Conservation (phyloP, 768 basidiomycete species). For the Lactarius hengduanensis region DNA sequence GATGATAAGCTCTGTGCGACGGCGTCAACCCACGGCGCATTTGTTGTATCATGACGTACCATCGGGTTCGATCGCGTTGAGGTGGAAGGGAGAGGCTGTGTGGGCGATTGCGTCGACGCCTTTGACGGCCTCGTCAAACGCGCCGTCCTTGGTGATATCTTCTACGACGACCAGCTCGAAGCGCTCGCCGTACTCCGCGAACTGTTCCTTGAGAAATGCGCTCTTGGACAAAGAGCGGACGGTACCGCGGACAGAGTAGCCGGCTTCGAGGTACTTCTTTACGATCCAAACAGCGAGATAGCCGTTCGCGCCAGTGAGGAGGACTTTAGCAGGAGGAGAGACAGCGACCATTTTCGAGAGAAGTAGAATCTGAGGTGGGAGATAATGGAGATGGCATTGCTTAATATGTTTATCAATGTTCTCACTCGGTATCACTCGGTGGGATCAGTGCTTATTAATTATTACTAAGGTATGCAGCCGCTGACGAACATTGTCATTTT, state of each 20-base stretch:
- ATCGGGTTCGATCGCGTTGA: slow-evolving; percentile 43
- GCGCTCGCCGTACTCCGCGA: slow-evolving; percentile 52
- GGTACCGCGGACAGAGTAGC: slow-evolving; percentile 63
- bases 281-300: slow-evolving; percentile 62
- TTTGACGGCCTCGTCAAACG: slow-evolving; percentile 78
- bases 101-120: slow-evolving; percentile 73
- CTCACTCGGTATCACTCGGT: neutral
- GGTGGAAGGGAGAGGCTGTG: slow-evolving; percentile 61
- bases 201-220: slow-evolving; percentile 51
- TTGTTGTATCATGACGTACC: slow-evolving; percentile 25
- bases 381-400: neutral
- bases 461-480: neutral
- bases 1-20: slow-evolving; percentile 52
- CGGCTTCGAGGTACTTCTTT: slow-evolving; percentile 53
- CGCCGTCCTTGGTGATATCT: slow-evolving; percentile 61
- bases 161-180: slow-evolving; percentile 66
- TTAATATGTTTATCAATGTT: neutral
- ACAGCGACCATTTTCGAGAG: slow-evolving; percentile 38
- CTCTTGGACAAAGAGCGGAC: slow-evolving; percentile 65
- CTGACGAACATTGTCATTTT: neutral
- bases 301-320: slow-evolving; percentile 62
- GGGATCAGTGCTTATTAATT: neutral
- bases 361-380: neutral
- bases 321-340: slow-evolving; percentile 39
- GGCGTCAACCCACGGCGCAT: neutral